phyloP scores from a whole-genome alignment of 345 rosid genomes.

The Citrus mangshanensis region DNA sequence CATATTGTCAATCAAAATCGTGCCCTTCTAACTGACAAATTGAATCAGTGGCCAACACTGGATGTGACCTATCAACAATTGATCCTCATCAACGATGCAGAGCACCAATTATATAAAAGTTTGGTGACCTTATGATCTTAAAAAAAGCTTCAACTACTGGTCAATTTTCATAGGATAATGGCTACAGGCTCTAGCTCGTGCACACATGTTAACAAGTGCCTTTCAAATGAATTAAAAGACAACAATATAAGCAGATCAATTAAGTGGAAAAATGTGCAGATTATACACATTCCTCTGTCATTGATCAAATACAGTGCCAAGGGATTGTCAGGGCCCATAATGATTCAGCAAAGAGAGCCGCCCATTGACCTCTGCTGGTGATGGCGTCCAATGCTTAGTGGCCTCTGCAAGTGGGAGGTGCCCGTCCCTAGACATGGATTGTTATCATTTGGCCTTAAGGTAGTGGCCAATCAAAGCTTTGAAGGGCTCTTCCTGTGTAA shows the following conservation, averaged over 20 bases:
- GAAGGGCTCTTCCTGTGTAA: slow-evolving; percentile 29
- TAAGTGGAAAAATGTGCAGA: slow-evolving; percentile 19
- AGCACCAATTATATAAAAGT: slow-evolving; percentile 17
- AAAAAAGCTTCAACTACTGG: slow-evolving; percentile 6
- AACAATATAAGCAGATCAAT: slow-evolving; percentile 8
- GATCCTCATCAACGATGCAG: slow-evolving; percentile 2
- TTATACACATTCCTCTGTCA: slow-evolving; percentile 22
- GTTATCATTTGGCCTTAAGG: slow-evolving; percentile 40
- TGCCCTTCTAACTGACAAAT: slow-evolving; percentile 10
- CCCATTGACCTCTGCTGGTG: slow-evolving; percentile 42
- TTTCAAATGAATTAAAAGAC: slow-evolving; percentile 26
- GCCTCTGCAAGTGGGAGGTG: slow-evolving; percentile 54
- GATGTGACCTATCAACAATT: slow-evolving; percentile 7
- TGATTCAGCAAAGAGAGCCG: slow-evolving; percentile 35
- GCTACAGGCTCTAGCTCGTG: slow-evolving; percentile 13
- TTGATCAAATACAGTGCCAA: slow-evolving; percentile 25
- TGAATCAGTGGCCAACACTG: slow-evolving; percentile 7
- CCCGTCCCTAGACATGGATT: slow-evolving; percentile 33
- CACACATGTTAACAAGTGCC: slow-evolving; percentile 17
- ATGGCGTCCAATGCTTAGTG: slow-evolving; percentile 42
- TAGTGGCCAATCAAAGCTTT: slow-evolving; percentile 38
- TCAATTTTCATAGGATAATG: slow-evolving; percentile 13
- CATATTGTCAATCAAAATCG: slow-evolving; percentile 18
- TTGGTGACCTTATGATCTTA: not conserved
- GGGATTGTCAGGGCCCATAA: slow-evolving; percentile 37